Evolutionary conservation across 78 protist species (phyloP).

Genomic region (Dictyostelium citrinum): DNA sequence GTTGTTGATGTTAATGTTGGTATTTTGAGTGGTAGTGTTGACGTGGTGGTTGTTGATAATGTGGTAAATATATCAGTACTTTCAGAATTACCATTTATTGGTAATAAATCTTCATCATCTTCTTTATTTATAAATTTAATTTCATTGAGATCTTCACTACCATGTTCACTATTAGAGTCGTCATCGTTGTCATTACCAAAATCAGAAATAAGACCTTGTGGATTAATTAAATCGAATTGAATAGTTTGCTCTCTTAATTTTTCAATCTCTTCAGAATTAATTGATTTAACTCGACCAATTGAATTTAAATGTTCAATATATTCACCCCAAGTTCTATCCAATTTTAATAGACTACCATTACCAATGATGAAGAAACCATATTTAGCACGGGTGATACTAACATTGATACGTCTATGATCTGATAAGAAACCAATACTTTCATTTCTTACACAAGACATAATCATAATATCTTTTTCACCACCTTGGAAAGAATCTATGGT

Average conservation of each 20-base stretch:
- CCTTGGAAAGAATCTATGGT: constrained; percentile 93
- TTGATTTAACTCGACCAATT: neutral
- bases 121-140: neutral
- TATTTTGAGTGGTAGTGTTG: too few relatives aligned
- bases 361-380: constrained; percentile 78
- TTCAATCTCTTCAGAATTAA: constrained; percentile 7
- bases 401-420: constrained; percentile 92
- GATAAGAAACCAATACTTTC: constrained; percentile 85
- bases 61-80: too few relatives aligned
- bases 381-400: constrained; percentile 91
- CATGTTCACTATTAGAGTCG: neutral
- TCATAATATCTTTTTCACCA: constrained; percentile 86
- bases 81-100: neutral
- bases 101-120: constrained; percentile 1
- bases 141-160: neutral
- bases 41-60: too few relatives aligned
- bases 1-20: too few relatives aligned
- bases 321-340: constrained; percentile 8
- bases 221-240: neutral
- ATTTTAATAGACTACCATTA: neutral
- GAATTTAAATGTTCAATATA: neutral
- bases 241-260: neutral
- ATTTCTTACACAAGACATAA: constrained; percentile 88
- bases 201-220: constrained; percentile 2
- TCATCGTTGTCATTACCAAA: neutral